These are phyloP conservation scores for Marasmius tenuissimus DNA, from an alignment of 1,284 basidiomycete species.

Conservation along the genomic window DNA sequence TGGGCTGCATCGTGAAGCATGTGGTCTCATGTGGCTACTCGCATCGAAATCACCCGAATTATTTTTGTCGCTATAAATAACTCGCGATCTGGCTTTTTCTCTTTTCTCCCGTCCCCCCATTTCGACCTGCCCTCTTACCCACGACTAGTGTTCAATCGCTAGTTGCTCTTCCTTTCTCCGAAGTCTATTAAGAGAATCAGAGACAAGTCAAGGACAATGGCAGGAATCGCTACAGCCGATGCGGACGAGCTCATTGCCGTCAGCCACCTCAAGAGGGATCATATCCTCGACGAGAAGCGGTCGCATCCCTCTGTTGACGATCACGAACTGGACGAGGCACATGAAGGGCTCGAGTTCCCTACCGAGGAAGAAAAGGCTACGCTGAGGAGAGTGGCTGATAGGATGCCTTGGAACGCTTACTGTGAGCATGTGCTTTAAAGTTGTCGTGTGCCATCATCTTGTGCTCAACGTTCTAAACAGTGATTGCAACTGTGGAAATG, in stretches of 20 bases:
- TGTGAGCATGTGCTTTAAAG: not conserved
- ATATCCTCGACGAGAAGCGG: not conserved
- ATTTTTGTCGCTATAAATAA: too few species aligned
- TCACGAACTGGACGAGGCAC: conserved; percentile 24
- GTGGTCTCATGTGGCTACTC: too few species aligned
- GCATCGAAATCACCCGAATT: too few species aligned
- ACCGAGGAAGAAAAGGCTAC: conserved; percentile 50
- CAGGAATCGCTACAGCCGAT: not conserved
- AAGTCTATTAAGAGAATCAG: too few species aligned
- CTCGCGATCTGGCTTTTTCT: too few species aligned
- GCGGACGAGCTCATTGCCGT: not conserved
- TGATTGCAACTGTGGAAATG: conserved; percentile 9
- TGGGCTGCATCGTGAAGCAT: too few species aligned
- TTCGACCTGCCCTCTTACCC: too few species aligned
- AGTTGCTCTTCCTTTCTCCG: not conserved
- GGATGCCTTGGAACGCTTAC: conserved; percentile 39
- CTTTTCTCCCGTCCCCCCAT: too few species aligned
- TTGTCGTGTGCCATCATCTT: not conserved
- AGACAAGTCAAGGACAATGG: conserved; percentile 22
- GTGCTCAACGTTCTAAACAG: not conserved
- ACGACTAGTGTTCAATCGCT: not conserved
- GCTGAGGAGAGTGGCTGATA: conserved; percentile 48
- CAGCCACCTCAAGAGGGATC: not conserved
- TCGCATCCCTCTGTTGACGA: not conserved
- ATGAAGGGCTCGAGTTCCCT: conserved; percentile 48